These are phyloP conservation scores for apple (Malus domestica) DNA, from an alignment of 306 rosid species.

Conservation along the genomic window DNA sequence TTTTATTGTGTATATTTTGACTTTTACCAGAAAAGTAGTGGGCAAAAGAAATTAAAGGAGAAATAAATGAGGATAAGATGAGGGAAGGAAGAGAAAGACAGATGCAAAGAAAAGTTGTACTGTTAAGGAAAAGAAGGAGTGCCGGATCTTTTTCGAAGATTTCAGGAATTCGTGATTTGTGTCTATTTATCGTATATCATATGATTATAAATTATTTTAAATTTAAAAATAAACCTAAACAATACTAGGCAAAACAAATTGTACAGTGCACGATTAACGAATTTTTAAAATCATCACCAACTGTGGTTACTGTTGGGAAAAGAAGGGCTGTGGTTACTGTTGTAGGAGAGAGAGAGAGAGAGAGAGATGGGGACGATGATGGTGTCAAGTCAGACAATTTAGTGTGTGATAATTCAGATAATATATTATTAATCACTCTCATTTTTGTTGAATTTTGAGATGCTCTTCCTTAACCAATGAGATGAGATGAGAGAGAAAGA, in stretches of 20 bases:
- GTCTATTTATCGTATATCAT: fast-evolving
- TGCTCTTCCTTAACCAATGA: not conserved
- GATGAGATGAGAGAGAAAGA: not conserved
- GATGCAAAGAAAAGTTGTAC: slow-evolving; percentile 2
- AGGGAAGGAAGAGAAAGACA: slow-evolving; percentile 14
- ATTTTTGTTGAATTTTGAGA: slow-evolving; percentile 27
- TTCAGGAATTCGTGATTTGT: fast-evolving
- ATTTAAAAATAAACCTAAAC: no score
- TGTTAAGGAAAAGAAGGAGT: slow-evolving; percentile 22
- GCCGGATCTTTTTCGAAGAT: no score
- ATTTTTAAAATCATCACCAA: fast-evolving
- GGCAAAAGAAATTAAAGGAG: slow-evolving; percentile 25
- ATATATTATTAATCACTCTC: not conserved
- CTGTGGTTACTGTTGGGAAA: slow-evolving; percentile 1
- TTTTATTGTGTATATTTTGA: not conserved
- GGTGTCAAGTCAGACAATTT: slow-evolving; percentile 23
- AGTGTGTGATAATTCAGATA: not conserved
- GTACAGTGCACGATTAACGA: fast-evolving
- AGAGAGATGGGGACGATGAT: slow-evolving; percentile 18
- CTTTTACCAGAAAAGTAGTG: slow-evolving; percentile 28
- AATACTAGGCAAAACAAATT: fast-evolving
- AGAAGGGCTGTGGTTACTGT: slow-evolving; percentile 3
- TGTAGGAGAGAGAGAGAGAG: not conserved
- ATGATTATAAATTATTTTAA: fast-evolving
- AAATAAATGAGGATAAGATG: slow-evolving; percentile 34